A percentile compares a stretch with the other conserved stretches of the same genome.
Conservation (phyloP, 2,329 filamentous ascomycete genomes). For the Magnaporthiopsis incrustans region DNA sequence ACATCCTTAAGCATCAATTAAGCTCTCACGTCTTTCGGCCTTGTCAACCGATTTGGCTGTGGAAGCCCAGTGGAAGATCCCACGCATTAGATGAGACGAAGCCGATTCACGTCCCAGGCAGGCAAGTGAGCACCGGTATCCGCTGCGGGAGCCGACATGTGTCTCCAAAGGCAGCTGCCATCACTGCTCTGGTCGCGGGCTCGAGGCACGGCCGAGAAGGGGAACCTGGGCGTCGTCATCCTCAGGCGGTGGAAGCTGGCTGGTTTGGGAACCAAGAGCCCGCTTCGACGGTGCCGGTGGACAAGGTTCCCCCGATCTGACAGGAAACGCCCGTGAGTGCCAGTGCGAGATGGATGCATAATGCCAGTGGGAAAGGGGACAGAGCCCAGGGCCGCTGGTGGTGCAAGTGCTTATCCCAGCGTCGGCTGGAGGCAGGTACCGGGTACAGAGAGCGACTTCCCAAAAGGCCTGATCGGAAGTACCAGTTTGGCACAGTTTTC, state of each 20-base stretch:
- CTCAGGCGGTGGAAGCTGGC: constrained; percentile 17
- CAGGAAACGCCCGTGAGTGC: not conserved
- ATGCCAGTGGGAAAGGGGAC: not conserved
- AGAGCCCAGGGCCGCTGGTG: not conserved
- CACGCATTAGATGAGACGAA: not conserved
- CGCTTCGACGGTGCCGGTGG: not conserved
- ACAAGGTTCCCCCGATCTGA: not conserved
- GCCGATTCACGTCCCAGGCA: not conserved
- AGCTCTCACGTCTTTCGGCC: not conserved
- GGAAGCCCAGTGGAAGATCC: not conserved
- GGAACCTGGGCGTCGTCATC: constrained; percentile 20
- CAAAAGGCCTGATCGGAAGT: too few relatives aligned
- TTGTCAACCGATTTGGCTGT: not conserved
- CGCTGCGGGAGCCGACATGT: not conserved
- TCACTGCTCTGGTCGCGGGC: constrained; percentile 8
- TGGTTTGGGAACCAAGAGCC: not conserved
- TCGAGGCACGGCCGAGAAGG: constrained; percentile 12
- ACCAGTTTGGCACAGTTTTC: too few relatives aligned
- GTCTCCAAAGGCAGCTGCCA: constrained; percentile 4
- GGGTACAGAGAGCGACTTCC: not conserved
- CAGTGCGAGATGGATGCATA: not conserved
- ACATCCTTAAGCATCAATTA: not conserved
- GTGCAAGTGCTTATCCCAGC: not conserved
- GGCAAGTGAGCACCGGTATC: not conserved
- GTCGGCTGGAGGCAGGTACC: not conserved